These are phyloP conservation scores for Colletotrichum sp. DNA, from an alignment of 2,329 filamentous ascomycete species.

Conservation along the genomic window DNA sequence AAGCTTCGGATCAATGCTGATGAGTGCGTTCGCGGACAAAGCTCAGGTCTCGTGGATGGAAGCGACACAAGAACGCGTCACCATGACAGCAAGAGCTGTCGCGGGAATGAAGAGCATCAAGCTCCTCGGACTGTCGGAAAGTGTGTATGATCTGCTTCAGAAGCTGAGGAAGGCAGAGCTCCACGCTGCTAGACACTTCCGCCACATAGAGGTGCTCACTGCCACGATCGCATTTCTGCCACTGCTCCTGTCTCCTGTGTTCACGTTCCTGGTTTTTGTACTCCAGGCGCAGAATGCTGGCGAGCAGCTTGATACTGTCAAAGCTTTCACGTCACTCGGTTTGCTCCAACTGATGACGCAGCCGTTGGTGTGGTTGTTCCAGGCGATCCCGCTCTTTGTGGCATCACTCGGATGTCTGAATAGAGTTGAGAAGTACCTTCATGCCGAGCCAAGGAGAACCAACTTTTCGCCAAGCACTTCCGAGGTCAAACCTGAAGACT, in stretches of 20 bases:
- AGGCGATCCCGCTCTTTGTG: not conserved
- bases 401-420: not conserved
- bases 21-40: not conserved
- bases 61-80: constrained; percentile 25
- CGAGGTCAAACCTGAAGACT: not conserved
- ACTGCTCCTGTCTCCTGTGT: constrained; percentile 21
- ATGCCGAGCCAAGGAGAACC: not conserved
- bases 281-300: not conserved
- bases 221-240: not conserved
- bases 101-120: constrained; percentile 42
- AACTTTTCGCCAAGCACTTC: not conserved
- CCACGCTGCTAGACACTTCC: constrained; percentile 28
- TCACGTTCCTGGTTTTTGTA: constrained; percentile 29
- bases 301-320: not conserved
- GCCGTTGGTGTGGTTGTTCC: not conserved
- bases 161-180: constrained; percentile 37
- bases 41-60: constrained; percentile 27
- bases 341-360: not conserved
- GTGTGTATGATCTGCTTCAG: constrained; percentile 33
- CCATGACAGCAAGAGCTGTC: constrained; percentile 30
- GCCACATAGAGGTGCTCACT: constrained; percentile 22
- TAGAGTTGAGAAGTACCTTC: not conserved
- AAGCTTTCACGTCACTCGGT: not conserved
- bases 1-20: not conserved
- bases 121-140: constrained; percentile 36